Conservation (phyloP, 441 rosid genomes). For the Aleurites moluccanus region DNA sequence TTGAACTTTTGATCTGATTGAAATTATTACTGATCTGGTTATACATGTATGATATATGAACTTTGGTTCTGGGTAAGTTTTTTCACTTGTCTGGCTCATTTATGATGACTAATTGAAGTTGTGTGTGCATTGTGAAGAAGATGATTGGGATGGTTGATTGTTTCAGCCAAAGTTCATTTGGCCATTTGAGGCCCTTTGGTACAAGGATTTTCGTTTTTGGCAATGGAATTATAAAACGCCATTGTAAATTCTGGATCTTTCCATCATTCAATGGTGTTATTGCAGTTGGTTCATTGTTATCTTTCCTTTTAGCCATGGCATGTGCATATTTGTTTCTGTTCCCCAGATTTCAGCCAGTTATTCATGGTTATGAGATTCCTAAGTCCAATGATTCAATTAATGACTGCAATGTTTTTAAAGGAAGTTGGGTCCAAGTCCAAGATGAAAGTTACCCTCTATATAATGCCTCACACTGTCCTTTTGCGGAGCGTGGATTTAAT, state of each 20-base stretch:
- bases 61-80: neutral
- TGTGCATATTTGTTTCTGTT: conserved; percentile 43
- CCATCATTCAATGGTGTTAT: conserved; percentile 40
- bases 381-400: conserved; percentile 25
- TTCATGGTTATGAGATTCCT: conserved; percentile 28
- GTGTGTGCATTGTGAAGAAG: neutral
- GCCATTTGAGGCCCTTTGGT: conserved; percentile 30
- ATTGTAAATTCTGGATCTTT: conserved; percentile 37
- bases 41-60: neutral
- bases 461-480: conserved; percentile 63
- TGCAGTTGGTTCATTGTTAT: conserved; percentile 36
- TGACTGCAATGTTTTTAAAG: conserved; percentile 51
- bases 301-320: conserved; percentile 42
- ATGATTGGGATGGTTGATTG: conserved; percentile 27
- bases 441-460: conserved; percentile 62
- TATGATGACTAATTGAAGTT: conserved; percentile 11
- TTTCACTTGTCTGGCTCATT: neutral
- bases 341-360: conserved; percentile 40
- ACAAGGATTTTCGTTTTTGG: conserved; percentile 33
- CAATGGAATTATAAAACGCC: conserved; percentile 34
- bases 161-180: conserved; percentile 24
- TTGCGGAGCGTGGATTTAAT: conserved; percentile 59
- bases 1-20: neutral
- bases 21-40: conserved; percentile 1
- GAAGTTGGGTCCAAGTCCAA: conserved; percentile 49